Conservation (phyloP, 2,329 filamentous ascomycete genomes). For the Penicillium thymicola region DNA sequence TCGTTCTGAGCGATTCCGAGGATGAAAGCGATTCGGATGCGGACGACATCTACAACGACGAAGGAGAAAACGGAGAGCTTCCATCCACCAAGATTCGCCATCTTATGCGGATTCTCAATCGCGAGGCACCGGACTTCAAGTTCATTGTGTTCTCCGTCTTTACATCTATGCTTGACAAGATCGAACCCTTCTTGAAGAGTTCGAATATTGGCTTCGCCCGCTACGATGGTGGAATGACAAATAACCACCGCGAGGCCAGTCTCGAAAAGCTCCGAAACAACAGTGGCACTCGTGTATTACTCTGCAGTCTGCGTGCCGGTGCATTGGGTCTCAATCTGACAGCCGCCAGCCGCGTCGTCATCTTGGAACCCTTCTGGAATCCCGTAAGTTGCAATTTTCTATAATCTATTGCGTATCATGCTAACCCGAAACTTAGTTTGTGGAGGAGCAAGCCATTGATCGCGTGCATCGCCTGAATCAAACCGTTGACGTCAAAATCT, state of each 20-base stretch:
- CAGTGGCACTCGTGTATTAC: conserved; percentile 70
- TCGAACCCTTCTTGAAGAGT: conserved; percentile 82
- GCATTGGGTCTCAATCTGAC: conserved; percentile 91
- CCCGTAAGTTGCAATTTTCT: conserved; percentile 55
- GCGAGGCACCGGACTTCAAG: conserved; percentile 79
- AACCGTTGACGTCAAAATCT: conserved; percentile 89
- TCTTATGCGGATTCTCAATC: conserved; percentile 73
- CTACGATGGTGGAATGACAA: conserved; percentile 94
- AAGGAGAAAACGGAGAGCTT: conserved; percentile 44
- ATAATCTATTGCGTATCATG: conserved; percentile 11
- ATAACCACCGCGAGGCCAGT: conserved; percentile 85
- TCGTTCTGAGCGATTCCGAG: conserved; percentile 21
- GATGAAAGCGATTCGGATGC: conserved; percentile 44
- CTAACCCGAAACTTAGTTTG: conserved; percentile 59
- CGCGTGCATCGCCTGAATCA: conserved; percentile 98
- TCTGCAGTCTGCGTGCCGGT: conserved; percentile 93
- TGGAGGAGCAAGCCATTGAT: conserved; percentile 98
- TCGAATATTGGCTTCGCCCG: conserved; percentile 76
- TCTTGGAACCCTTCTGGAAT: conserved; percentile 98
- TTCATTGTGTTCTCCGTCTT: conserved; percentile 99
- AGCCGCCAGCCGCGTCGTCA: conserved; percentile 86
- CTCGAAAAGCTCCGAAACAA: conserved; percentile 73
- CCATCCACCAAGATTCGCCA: conserved; percentile 87
- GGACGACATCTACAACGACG: conserved; percentile 30
- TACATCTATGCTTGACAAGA: conserved; percentile 94